These are phyloP conservation scores for Saccharomycodes ludwigii DNA, from an alignment of 805 yeast genomes.

Conservation along the genomic window DNA sequence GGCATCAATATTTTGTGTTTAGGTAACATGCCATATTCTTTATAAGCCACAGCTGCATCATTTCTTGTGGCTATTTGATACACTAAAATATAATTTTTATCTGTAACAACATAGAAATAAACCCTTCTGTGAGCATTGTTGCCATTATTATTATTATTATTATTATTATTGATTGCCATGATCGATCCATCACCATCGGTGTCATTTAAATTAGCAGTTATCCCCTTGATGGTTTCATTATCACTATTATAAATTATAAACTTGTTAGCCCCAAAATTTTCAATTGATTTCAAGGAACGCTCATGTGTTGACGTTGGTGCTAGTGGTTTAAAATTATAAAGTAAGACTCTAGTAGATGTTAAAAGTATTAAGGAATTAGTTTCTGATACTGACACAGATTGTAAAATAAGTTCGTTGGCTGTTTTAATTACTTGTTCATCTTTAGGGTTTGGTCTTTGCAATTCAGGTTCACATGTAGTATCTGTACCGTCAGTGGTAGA, in stretches of 20 bases:
- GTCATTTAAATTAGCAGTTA: conserved; percentile 6
- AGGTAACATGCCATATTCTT: conserved; percentile 21
- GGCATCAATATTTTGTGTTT: conserved; percentile 1
- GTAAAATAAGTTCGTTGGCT: conserved; percentile 14
- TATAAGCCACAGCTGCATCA: conserved; percentile 12
- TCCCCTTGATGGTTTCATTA: conserved; percentile 11
- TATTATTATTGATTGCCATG: too few relatives aligned
- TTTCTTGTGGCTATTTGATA: conserved; percentile 19
- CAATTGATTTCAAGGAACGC: conserved; percentile 17
- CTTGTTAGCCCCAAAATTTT: conserved; percentile 20
- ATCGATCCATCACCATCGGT: not conserved
- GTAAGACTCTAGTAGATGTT: conserved; percentile 17
- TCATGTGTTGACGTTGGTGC: conserved; percentile 21
- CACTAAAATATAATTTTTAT: conserved; percentile 17
- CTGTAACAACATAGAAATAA: conserved; percentile 20
- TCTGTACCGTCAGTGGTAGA: too few relatives aligned
- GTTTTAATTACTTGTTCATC: conserved; percentile 3
- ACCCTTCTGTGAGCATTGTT: conserved; percentile 17
- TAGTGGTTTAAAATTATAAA: conserved; percentile 23
- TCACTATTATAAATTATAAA: conserved; percentile 9
- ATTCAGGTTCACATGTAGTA: too few relatives aligned
- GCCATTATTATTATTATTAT: too few relatives aligned
- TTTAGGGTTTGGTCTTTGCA: too few relatives aligned
- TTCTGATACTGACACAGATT: conserved; percentile 15
- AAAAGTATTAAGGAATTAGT: conserved; percentile 18